Conservation (phyloP, 768 basidiomycete genomes). For the Crepidotus variabilis region DNA sequence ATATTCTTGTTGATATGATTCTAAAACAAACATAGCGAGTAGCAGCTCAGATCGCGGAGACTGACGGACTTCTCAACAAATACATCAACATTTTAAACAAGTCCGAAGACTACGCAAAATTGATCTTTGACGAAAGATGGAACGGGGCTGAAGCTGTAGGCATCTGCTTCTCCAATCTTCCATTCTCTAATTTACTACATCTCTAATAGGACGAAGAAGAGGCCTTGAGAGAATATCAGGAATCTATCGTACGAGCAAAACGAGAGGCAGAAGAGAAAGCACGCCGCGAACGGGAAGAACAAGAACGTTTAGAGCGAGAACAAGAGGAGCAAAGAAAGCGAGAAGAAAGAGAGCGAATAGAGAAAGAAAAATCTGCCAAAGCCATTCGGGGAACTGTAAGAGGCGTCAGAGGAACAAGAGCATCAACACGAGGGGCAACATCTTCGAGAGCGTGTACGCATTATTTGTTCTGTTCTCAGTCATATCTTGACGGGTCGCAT, state of each 20-base stretch:
- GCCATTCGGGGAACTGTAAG: constrained; percentile 52
- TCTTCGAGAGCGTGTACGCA: constrained; percentile 33
- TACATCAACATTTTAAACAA: constrained; percentile 67
- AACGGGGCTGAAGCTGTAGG: constrained; percentile 69
- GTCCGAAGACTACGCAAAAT: constrained; percentile 62
- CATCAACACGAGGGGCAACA: constrained; percentile 44
- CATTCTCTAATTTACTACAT: not conserved
- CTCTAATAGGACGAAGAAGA: not conserved
- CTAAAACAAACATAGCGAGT: constrained; percentile 43
- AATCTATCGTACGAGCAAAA: constrained; percentile 43
- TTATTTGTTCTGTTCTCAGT: not conserved
- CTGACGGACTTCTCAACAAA: constrained; percentile 70
- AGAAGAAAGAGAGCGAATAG: constrained; percentile 36
- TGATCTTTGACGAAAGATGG: constrained; percentile 79
- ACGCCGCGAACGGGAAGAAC: constrained; percentile 44
- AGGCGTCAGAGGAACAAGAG: constrained; percentile 71
- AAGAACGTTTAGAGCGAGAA: constrained; percentile 44
- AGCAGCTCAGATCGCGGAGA: constrained; percentile 63
- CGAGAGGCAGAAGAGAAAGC: constrained; percentile 38
- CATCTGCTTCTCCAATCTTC: constrained; percentile 2
- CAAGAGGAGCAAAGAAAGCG: constrained; percentile 39
- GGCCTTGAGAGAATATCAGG: constrained; percentile 52
- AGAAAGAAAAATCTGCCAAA: constrained; percentile 43
- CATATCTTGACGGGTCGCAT: not conserved
- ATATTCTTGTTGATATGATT: not conserved